Conservation (phyloP, 257 asterid species). For the Gardenia jasminoides region DNA sequence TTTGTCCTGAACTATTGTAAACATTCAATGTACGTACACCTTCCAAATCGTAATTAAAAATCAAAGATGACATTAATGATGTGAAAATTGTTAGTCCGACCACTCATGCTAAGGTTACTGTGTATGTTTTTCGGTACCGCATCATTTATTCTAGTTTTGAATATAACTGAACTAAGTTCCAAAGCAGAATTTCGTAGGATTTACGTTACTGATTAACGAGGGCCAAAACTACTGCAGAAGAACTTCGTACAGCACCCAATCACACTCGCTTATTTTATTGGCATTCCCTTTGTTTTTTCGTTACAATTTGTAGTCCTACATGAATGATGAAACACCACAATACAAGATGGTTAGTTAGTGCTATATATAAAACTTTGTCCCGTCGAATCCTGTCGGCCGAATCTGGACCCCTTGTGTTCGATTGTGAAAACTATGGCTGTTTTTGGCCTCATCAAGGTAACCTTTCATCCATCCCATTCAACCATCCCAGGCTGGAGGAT, state of each 20-base stretch:
- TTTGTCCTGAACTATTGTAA: background rate
- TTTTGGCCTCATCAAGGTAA: background rate
- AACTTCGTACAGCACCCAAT: background rate
- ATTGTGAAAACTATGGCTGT: background rate
- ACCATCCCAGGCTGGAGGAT: background rate
- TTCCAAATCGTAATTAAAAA: background rate
- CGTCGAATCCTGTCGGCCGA: background rate
- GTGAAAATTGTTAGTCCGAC: background rate
- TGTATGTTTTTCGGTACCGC: background rate
- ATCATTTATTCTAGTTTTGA: background rate
- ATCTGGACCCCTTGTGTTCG: background rate
- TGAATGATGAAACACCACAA: no score
- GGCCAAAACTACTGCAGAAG: background rate
- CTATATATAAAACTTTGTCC: background rate
- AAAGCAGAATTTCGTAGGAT: background rate
- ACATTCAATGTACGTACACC: background rate
- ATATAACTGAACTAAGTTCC: background rate
- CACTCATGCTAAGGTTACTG: no score
- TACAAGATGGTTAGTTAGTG: background rate
- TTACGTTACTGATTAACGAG: background rate
- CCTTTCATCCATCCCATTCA: no score
- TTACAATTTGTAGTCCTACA: no score
- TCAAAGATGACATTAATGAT: background rate
- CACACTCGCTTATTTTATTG: background rate
- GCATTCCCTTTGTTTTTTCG: background rate